Percentiles rank a stretch among this genome's conserved stretches.
Conservation (phyloP, 2,329 filamentous ascomycete species). For the Juglanconis oblonga region DNA sequence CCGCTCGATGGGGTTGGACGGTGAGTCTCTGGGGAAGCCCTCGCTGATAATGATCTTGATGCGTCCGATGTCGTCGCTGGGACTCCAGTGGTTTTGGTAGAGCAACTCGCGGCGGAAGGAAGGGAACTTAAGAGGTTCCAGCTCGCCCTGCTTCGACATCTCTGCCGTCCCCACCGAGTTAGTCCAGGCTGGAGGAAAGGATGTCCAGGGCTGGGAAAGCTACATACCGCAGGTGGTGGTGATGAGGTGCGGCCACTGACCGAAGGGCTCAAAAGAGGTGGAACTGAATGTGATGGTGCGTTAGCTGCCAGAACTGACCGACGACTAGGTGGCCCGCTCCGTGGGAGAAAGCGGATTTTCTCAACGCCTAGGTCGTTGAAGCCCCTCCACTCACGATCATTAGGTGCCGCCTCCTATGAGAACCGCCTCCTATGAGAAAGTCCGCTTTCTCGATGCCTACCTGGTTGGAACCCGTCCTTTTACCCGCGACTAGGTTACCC, state of each 20-base stretch:
- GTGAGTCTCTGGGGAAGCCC: slow-evolving; percentile 58
- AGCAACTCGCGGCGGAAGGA: slow-evolving; percentile 67
- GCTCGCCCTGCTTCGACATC: slow-evolving; percentile 55
- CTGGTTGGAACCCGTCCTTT: no score
- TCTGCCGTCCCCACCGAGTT: slow-evolving; percentile 29
- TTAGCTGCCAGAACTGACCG: neutral
- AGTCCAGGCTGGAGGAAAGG: neutral
- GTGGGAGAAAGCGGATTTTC: no score
- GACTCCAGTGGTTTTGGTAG: slow-evolving; percentile 68
- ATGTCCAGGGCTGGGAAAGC: slow-evolving; percentile 4
- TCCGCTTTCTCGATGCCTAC: no score
- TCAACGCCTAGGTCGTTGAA: no score
- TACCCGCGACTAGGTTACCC: no score
- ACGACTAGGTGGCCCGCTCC: neutral
- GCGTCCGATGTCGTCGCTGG: slow-evolving; percentile 67
- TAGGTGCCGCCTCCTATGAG: no score
- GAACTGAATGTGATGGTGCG: slow-evolving; percentile 40
- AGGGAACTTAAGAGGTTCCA: slow-evolving; percentile 67
- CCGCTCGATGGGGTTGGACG: slow-evolving; percentile 56
- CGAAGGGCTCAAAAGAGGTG: slow-evolving; percentile 49
- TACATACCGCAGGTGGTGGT: slow-evolving; percentile 40
- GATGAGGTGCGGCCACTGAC: slow-evolving; percentile 49
- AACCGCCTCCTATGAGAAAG: no score
- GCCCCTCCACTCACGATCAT: no score
- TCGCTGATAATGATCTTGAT: slow-evolving; percentile 77